Base-by-base conservation (phyloP, 139 green algal species). In the Parachlorella kessleri region DNA sequence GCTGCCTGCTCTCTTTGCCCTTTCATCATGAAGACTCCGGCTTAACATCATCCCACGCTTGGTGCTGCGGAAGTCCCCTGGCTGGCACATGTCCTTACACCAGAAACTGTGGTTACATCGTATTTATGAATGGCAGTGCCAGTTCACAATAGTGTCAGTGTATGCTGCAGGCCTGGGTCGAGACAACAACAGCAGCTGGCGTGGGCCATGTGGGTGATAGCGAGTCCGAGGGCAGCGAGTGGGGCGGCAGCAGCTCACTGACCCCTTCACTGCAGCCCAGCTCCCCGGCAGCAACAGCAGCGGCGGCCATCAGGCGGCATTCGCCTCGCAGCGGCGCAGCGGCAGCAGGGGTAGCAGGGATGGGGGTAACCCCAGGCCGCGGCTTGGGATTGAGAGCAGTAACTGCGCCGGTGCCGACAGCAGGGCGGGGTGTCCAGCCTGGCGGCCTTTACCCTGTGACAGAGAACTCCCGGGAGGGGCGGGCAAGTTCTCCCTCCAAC, bases 401-500 rank as follows among this genome's bases (percentile, higher is more conserved):
- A 18, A 30, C 23, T 33, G 59, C 33, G 33, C 26, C 1, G 41
- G 40, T 30, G 65, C 53, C n/a, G 37, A 28, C 37, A 37, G 8
- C 55, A 24, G 9, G 72, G 55, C 70, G 69, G 36, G 30, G 3
- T n/a, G n/a, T n/a, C n/a, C n/a, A n/a, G n/a, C n/a, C 59, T 78
- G 40, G 55, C 55, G 33, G 14, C 48, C 48, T 59, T 14, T 59
- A 59, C 48, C 55, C 70, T 9, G 72, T 84, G 30, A 35, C 42
- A 6, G 79, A 84, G 55, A 66, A 35, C 28, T 80, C 70, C 68
- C 28, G 72, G 10, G 79, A 84, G 65, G 79, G 79, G 18, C 37
- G 80, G 26, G 80, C 73, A 8, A 77, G 73, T 37, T 77, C 73
- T 5, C 80, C 80, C 18, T 79, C 80, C 38, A 82, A 75, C 28